These are phyloP conservation scores for Mesotaenium endlicherianum DNA, from an alignment of 139 green algal genomes.

Conservation along the genomic window DNA sequence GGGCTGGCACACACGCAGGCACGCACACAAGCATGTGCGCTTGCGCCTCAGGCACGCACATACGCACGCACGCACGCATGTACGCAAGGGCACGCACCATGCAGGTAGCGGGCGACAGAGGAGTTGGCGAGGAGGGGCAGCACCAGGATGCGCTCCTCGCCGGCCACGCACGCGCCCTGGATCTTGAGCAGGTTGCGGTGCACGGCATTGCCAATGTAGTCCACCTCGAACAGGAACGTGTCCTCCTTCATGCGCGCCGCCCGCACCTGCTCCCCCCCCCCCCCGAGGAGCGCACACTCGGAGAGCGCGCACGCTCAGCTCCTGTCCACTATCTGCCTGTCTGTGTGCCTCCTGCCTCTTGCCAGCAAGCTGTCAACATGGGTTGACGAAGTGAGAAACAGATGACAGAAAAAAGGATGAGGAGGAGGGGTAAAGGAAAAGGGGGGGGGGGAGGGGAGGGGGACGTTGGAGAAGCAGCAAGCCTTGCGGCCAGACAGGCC, in stretches of 20 bases:
- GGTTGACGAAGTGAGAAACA: background rate
- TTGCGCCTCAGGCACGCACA: background rate
- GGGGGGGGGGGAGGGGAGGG: background rate
- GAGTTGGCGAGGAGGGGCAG: background rate
- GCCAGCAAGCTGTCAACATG: background rate
- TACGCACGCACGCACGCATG: background rate
- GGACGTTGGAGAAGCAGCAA: too few species aligned
- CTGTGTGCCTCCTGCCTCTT: background rate
- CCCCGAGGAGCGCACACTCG: background rate
- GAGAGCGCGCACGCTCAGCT: background rate
- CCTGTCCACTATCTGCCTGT: background rate
- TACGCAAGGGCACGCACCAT: background rate
- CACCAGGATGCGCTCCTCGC: background rate
- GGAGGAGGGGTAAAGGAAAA: background rate
- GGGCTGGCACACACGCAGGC: background rate
- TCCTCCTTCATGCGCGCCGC: background rate
- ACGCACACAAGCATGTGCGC: background rate
- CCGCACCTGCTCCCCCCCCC: background rate
- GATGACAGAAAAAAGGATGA: background rate
- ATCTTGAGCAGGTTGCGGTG: background rate
- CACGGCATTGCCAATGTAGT: background rate
- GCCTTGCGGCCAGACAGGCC: too few species aligned
- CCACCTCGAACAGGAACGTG: background rate
- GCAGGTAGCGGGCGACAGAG: background rate
- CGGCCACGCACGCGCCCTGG: background rate